Evolutionary conservation across 2,329 filamentous ascomycete species (phyloP).

Genomic region (Claviceps quebecensis): DNA sequence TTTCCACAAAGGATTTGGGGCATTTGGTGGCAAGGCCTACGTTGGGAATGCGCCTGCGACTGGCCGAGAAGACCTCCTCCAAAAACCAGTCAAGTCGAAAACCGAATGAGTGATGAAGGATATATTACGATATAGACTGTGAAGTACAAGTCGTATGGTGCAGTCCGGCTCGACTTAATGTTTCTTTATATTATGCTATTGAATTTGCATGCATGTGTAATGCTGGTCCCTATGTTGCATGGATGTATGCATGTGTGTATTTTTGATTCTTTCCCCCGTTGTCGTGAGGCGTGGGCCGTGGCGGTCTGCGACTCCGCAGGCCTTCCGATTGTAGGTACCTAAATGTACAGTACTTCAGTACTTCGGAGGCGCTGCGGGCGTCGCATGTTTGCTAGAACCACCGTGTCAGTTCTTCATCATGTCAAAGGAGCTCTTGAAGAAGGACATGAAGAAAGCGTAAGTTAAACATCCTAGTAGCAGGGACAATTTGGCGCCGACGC

Average conservation of each 20-base stretch:
- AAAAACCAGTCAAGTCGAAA: constrained; percentile 31
- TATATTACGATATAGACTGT: background rate
- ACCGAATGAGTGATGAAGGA: constrained; percentile 19
- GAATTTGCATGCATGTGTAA: background rate
- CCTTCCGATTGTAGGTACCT: too few relatives aligned
- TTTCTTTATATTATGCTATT: background rate
- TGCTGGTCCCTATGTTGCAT: background rate
- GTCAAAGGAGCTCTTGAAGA: too few relatives aligned
- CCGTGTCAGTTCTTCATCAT: too few relatives aligned
- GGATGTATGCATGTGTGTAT: background rate
- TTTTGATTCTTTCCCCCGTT: background rate
- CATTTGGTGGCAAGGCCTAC: constrained; percentile 48
- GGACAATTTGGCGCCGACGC: too few relatives aligned
- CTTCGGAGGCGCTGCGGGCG: too few relatives aligned
- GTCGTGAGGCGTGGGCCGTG: background rate
- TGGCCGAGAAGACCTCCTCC: constrained; percentile 31
- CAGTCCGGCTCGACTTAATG: background rate
- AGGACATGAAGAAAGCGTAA: too few relatives aligned
- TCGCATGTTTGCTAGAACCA: too few relatives aligned
- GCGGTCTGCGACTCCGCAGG: too few relatives aligned
- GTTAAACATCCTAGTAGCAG: too few relatives aligned
- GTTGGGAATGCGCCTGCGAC: constrained; percentile 41
- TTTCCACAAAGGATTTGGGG: constrained; percentile 70
- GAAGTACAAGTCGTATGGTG: constrained; percentile 7
- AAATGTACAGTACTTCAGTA: too few relatives aligned